Base-by-base conservation (phyloP, 768 basidiomycete genomes). In the Rhizopogon roseolus region DNA sequence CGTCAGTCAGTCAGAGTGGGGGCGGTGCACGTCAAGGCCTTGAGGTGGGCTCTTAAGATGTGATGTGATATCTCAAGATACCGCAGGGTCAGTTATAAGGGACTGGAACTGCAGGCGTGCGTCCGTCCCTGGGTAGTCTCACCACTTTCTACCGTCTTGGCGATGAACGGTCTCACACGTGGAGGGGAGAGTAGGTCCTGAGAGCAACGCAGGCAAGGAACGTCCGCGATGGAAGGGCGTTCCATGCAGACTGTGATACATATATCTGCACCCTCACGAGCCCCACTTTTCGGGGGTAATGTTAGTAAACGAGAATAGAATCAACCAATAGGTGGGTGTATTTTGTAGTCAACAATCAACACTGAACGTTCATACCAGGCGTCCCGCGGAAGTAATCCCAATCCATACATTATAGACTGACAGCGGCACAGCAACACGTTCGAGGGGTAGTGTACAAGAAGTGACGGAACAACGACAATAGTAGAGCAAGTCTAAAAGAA, bases 271-370 rank as follows among this genome's bases (percentile, higher is more conserved):
- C 19, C 34, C 19, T 17, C 11, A n/a, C 7, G 25, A 44, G 28
- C n/a, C 17, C 45, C 44, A 36, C 37, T 34, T 52, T n/a, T 49
- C 32, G 22, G 22, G 22, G 22, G 22, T 22, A 22, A 22, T 22
- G 22, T 22, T 22, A 22, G 22, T 22, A 32, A 41, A 29, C 54
- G 11, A 60, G 56, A 67, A 65, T 62, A 67, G 51, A 49, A 22
- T 17, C 8, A 46, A 5, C n/a, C 37, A n/a, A 41, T 48, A 43
- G n/a, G 39, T 38, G 22, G 22, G 22, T 13, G 2, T 22, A 41
- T 36, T 19, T 38, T 19, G 39, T n/a, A 17, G 14, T 27, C 25
- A 37, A 32, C 6, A 32, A 11, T 5, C n/a, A 29, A 4, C 44
- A 46, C 8, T 34, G 34, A 6, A 6, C 29, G 13, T 46, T 46